A percentile compares a stretch with the other conserved stretches of the same genome.
Conservation (phyloP, 345 rosid species). For the Limnanthes douglasii region DNA sequence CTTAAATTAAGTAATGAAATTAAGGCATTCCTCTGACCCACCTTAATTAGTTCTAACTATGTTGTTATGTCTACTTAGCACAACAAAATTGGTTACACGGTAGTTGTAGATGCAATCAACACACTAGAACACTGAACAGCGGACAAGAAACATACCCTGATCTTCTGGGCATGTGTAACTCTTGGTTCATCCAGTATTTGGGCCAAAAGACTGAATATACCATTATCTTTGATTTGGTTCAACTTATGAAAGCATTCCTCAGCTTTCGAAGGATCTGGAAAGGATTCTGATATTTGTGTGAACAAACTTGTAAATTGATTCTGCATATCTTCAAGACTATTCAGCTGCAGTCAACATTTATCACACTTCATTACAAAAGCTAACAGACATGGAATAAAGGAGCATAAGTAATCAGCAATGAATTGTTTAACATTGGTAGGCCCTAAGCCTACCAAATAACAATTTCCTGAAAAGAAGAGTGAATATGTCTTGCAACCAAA, state of each 20-base stretch:
- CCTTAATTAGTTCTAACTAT: too few species aligned
- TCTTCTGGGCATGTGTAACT: slow-evolving; percentile 18
- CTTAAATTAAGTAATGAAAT: too few species aligned
- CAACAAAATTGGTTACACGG: too few species aligned
- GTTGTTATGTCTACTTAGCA: too few species aligned
- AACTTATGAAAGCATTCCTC: slow-evolving; percentile 52
- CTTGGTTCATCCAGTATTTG: slow-evolving; percentile 35
- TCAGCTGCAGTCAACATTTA: slow-evolving; percentile 29
- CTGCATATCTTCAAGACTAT: slow-evolving; percentile 32
- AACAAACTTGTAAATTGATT: slow-evolving; percentile 25
- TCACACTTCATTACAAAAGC: slow-evolving; percentile 1
- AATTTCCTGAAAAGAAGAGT: too few species aligned
- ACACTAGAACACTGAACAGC: too few species aligned
- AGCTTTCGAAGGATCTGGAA: slow-evolving; percentile 64
- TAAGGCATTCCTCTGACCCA: too few species aligned
- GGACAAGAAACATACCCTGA: slow-evolving; percentile 42
- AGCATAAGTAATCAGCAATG: background rate
- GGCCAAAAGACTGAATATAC: slow-evolving; percentile 36
- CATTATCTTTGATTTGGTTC: slow-evolving; percentile 45
- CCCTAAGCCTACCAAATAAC: too few species aligned
- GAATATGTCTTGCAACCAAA: too few species aligned
- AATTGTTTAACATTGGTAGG: background rate
- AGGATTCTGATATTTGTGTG: slow-evolving; percentile 59
- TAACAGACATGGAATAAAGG: background rate
- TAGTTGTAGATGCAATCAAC: too few species aligned